Evolutionary conservation across 2,329 filamentous ascomycete genomes (phyloP).

Genomic region (Phyllosticta capitalensis): DNA sequence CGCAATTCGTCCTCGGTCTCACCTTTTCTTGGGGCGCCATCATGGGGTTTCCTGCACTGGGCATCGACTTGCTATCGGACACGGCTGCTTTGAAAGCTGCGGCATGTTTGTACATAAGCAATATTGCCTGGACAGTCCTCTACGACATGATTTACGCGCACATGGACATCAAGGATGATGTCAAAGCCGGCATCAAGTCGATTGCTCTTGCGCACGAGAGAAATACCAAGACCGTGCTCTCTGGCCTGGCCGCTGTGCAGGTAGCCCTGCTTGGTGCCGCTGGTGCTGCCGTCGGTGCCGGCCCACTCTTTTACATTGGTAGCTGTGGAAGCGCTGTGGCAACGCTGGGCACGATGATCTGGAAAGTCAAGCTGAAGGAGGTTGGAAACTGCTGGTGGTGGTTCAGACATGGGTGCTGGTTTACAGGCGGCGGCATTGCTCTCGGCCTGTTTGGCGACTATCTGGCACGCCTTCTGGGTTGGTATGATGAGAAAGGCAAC

Average conservation of each 20-base stretch:
- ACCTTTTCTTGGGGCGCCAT: constrained; percentile 86
- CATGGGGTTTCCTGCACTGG: constrained; percentile 78
- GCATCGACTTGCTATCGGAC: constrained; percentile 61
- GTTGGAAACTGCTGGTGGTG: constrained; percentile 54
- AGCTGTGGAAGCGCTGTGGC: constrained; percentile 48
- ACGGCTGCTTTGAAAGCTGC: constrained; percentile 55
- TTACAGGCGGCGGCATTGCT: constrained; percentile 51
- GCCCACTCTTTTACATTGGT: constrained; percentile 49
- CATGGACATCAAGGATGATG: constrained; percentile 82
- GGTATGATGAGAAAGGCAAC: constrained; percentile 2
- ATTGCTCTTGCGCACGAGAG: constrained; percentile 72
- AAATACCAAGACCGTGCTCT: constrained; percentile 67
- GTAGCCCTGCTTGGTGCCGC: constrained; percentile 60
- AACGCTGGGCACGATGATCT: constrained; percentile 50
- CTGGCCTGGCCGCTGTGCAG: constrained; percentile 59
- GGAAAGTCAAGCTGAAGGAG: constrained; percentile 47
- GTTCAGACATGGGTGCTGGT: constrained; percentile 53
- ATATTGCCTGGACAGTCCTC: constrained; percentile 75
- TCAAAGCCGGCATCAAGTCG: constrained; percentile 78
- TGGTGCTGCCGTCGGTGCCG: constrained; percentile 52
- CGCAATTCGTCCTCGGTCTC: constrained; percentile 71
- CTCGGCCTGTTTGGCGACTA: constrained; percentile 49
- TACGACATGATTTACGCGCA: constrained; percentile 94
- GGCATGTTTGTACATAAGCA: constrained; percentile 63
- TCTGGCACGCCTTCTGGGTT: constrained; percentile 14